Evolutionary conservation across 345 rosid species (phyloP).

Genomic region (Eucalyptus rudis): DNA sequence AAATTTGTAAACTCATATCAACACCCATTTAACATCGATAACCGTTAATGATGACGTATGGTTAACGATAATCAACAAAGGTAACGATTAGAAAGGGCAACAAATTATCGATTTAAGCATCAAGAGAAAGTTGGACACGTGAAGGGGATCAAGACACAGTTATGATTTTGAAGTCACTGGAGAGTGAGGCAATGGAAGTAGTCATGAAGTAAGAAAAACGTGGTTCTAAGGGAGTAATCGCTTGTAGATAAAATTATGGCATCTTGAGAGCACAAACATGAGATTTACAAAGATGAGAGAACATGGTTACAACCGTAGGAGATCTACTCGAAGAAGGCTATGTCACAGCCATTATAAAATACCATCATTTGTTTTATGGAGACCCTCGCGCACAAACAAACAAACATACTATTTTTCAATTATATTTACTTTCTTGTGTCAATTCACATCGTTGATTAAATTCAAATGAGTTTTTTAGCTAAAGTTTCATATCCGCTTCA

Average conservation of each 20-base stretch:
- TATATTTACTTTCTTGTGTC: too few species aligned
- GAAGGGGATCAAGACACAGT: too few species aligned
- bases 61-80: too few species aligned
- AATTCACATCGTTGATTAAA: not conserved
- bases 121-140: too few species aligned
- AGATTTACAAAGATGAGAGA: not conserved
- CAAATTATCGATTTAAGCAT: too few species aligned
- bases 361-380: not conserved
- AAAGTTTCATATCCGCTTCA: too few species aligned
- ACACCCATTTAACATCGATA: too few species aligned
- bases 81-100: not conserved
- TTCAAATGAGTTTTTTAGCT: too few species aligned
- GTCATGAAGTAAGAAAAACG: not conserved
- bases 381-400: too few species aligned
- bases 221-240: not conserved
- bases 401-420: too few species aligned
- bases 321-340: not conserved
- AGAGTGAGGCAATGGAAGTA: not conserved
- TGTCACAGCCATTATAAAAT: not conserved
- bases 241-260: not conserved
- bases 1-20: not conserved
- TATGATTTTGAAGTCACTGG: not conserved
- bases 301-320: not conserved
- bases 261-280: accelerated
- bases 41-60: not conserved